Base-by-base conservation (phyloP, 2,329 filamentous ascomycete genomes). In the Botryotinia convoluta region DNA sequence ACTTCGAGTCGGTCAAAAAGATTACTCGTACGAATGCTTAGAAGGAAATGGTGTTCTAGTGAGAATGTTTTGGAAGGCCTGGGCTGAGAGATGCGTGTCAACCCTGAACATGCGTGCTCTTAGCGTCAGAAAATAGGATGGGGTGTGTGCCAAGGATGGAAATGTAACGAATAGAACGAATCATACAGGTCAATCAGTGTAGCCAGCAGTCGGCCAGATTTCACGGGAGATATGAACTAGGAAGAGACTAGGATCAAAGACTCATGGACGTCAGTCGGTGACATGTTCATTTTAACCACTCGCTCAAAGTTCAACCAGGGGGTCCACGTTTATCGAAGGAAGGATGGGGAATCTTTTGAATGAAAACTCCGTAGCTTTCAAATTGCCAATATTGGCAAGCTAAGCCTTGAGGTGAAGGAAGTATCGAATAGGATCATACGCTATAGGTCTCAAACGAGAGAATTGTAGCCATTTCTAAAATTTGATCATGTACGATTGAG, bases 11-110 rank as follows among this genome's bases (percentile, higher is more conserved):
- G 44, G 44, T 45, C 59, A 54, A 29, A 37, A 37, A 59, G 51
- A 68, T 45, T 29, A 35, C 63, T 68, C 54, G 63, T 51, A 57
- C 63, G 54, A 68, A 69, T 69, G 65, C 18, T 69, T 69, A n/a
- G 69, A 70, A 64, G 64, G 48, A 69, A 73, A 51, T 45, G 48
- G 65, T 62, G 64, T 61, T 73, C 71, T 73, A 70, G 71, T 69
- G 54, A 42, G 60, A 73, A 63, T 48, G 29, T 60, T 37, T 57
- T 42, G 22, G 60, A 65, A 65, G 22, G 12, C 63, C 32, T 65
- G 44, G 69, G 59, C 71, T 62, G 62, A 70, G 10, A 22, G 51
- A 69, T 72, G 71, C 44, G 42, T 62, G 71, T 61, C 35, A 61
- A 69, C 71, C 71, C 71, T 69, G 71, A 44, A 51, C 22, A 70